Base-by-base conservation (phyloP, 257 asterid species). In the Avicennia marina region DNA sequence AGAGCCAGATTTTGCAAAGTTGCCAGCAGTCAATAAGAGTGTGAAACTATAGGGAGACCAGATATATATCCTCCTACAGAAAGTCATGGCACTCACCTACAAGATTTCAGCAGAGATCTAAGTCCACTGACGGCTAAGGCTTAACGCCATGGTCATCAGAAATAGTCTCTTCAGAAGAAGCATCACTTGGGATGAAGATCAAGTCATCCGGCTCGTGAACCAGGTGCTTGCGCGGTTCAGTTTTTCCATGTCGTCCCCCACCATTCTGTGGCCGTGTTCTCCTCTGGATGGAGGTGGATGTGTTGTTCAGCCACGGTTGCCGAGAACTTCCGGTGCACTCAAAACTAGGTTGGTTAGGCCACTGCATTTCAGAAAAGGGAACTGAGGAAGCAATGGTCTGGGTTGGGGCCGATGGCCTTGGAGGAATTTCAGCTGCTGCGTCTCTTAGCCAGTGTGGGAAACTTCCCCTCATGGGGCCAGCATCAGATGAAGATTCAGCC, bases 81-180 rank as follows among this genome's bases (percentile, higher is more conserved):
- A n/a, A n/a, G n/a, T n/a, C n/a, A n/a, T n/a, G n/a, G n/a, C n/a
- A n/a, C n/a, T n/a, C n/a, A n/a, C n/a, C n/a, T n/a, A n/a, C n/a
- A n/a, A n/a, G n/a, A n/a, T n/a, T n/a, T n/a, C n/a, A n/a, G n/a
- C n/a, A n/a, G n/a, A n/a, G n/a, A n/a, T n/a, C n/a, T n/a, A n/a
- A n/a, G n/a, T n/a, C n/a, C n/a, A n/a, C 46, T 45, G 5, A 39
- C 34, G 4, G 58, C 74, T 75, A 77, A 51, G 65, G 52, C 65
- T 64, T 68, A 27, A 32, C 22, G 56, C 53, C 38, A 46, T 32
- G 73, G 53, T 87, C 78, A 64, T 84, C 96, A 2, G 90, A 87
- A 31, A 87, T 74, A 1, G 96, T 87, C 72, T 81, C 94, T 66
- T 87, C 96, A 0, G 96, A 84, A 13, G 96, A 84, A 25, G 84